phyloP scores from a whole-genome alignment of 768 basidiomycete species.

The Lactarius tabidus region DNA sequence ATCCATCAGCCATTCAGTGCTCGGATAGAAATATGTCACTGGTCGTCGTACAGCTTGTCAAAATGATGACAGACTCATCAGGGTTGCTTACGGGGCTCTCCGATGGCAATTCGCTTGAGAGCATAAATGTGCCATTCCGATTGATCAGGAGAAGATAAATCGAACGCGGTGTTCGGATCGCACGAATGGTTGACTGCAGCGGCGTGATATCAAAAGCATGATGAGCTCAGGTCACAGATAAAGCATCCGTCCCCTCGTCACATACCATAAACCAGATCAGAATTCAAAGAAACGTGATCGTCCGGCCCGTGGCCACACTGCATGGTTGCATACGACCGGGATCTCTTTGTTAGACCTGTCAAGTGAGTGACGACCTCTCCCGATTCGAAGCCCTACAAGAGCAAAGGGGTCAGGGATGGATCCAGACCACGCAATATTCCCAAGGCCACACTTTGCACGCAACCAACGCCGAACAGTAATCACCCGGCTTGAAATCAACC shows the following conservation, averaged over 20 bases:
- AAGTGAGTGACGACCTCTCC: conserved; percentile 39
- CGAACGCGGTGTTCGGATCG: conserved; percentile 53
- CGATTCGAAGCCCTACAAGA: conserved; percentile 34
- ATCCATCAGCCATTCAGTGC: conserved; percentile 68
- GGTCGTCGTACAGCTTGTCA: conserved; percentile 11
- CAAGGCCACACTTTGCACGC: conserved; percentile 32
- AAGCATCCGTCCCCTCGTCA: conserved; percentile 1
- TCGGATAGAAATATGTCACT: conserved; percentile 63
- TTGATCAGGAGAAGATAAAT: conserved; percentile 42
- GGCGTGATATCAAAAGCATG: neutral
- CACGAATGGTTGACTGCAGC: conserved; percentile 59
- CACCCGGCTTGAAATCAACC: conserved; percentile 38
- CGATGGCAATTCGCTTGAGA: conserved; percentile 37
- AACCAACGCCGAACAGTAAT: conserved; percentile 37
- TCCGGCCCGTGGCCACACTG: conserved; percentile 45
- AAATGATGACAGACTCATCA: conserved; percentile 29
- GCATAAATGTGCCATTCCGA: conserved; percentile 49
- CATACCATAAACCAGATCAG: conserved; percentile 57
- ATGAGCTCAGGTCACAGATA: neutral
- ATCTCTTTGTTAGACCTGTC: conserved; percentile 32
- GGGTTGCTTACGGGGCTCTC: conserved; percentile 38
- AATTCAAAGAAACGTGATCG: conserved; percentile 55
- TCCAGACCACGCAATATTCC: neutral
- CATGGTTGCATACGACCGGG: conserved; percentile 48
- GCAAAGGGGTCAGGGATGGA: neutral